Evolutionary conservation across 1,284 basidiomycete genomes (phyloP).

Genomic region (Tilletia setariae): DNA sequence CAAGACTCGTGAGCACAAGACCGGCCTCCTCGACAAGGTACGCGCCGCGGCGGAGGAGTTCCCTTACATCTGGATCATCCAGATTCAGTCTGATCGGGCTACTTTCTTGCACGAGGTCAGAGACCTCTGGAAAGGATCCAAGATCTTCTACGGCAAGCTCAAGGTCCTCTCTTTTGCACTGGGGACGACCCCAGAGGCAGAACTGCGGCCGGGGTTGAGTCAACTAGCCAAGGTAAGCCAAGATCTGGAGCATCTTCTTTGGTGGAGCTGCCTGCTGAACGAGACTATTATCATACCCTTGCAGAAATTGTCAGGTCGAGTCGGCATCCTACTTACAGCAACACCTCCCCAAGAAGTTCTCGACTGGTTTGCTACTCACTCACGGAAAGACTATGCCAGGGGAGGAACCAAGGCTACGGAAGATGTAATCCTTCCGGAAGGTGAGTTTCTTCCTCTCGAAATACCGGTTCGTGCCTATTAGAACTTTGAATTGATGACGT

Average conservation of each 20-base stretch:
- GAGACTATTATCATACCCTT: too few species aligned
- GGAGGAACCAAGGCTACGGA: slow-evolving; percentile 75
- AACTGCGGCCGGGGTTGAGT: slow-evolving; percentile 75
- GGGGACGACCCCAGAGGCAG: slow-evolving; percentile 81
- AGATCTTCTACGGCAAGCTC: slow-evolving; percentile 84
- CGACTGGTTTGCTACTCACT: slow-evolving; percentile 91
- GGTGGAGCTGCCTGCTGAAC: background rate
- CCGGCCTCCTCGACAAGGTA: slow-evolving; percentile 75
- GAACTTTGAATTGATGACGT: background rate
- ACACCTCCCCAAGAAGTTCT: slow-evolving; percentile 79
- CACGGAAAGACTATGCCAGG: slow-evolving; percentile 85
- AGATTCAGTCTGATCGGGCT: slow-evolving; percentile 91
- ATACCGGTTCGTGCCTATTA: background rate
- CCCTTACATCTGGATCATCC: slow-evolving; percentile 91
- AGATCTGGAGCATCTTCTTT: background rate
- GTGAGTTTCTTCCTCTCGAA: slow-evolving; percentile 27
- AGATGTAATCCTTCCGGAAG: slow-evolving; percentile 71
- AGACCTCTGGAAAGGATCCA: slow-evolving; percentile 77
- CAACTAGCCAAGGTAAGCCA: slow-evolving; percentile 71
- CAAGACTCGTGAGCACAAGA: slow-evolving; percentile 69
- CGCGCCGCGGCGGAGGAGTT: slow-evolving; percentile 64
- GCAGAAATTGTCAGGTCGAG: slow-evolving; percentile 86
- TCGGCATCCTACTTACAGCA: slow-evolving; percentile 88
- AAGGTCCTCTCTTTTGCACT: slow-evolving; percentile 94
- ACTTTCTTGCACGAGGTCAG: slow-evolving; percentile 89